Base-by-base conservation (phyloP, 805 yeast genomes). In the Barnettozyma siamensis region DNA sequence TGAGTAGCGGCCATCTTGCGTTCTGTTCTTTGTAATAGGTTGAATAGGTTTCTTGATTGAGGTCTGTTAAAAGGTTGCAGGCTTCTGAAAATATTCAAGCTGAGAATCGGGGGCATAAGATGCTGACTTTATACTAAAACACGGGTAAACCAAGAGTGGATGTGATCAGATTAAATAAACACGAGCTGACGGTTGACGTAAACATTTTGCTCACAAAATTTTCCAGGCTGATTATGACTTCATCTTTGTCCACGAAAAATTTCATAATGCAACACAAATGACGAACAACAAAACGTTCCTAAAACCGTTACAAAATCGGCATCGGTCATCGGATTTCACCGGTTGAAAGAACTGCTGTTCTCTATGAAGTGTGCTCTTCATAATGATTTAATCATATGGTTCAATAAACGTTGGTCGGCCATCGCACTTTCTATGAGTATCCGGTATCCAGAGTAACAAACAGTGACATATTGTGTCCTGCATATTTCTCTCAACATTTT, bases 1-100 rank as follows among this genome's bases (percentile, higher is more conserved):
- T 41, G 37, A 7, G 44, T 36, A 13, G 40, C 34, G n/a, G 44
- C 40, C 44, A 41, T 41, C 18, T 33, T 41, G 8, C 19, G 21
- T 17, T 32, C 31, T 18, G 20, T 33, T 27, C 32, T 28, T 26
- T 40, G 34, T 21, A 41, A 27, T 18, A 41, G 31, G 13, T 41
- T 41, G 18, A 36, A 41, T 18, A 41, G 26, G 9, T 18, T 18
- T 27, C 13, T 41, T n/a, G n/a, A n/a, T n/a, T n/a, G n/a, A n/a
- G n/a, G n/a, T n/a, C n/a, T n/a, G n/a, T n/a, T n/a, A n/a, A n/a
- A n/a, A n/a, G n/a, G 29, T 26, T 26, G 29, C 10, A 21, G 6
- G 24, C 24, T 21, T 21, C 24, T 21, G n/a, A 8, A 26, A 13
- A 26, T 9, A 11, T 8, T 11, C 13, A 8, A 11, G 29, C 11